Base-by-base conservation (phyloP, 2,329 filamentous ascomycete genomes). In the Byssochlamys sp. region DNA sequence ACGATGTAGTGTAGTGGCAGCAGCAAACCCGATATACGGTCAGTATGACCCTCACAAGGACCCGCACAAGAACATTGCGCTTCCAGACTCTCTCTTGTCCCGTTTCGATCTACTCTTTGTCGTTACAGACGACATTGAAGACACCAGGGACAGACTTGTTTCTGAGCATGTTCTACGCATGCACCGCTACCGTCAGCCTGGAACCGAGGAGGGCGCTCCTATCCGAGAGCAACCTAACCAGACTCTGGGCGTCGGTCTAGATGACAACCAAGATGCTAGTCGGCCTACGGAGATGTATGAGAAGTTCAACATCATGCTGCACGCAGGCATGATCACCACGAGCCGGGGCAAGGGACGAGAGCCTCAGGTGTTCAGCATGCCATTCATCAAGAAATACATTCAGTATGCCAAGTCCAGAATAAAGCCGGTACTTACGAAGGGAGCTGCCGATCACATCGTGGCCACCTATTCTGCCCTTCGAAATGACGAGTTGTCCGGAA, bases 301-400 rank as follows among this genome's bases (percentile, higher is more conserved):
- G 72, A 99, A 97, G 73, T 97, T 88, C 75, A 94, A 97, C 67
- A 84, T 88, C 29, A 95, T 97, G 90, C 82, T 99, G 49, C 94
- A 99, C 69, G 89, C 91, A 9, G 94, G 94, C 60, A 90, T 96
- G 52, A 90, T 90, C 14, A 90, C 86, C 3, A 81, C 86, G 11
- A 88, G 88, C 9, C 84, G 90, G 45, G 89, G 89, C 10, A 77
- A 86, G 27, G 84, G 84, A 65, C 88, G 89, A 72, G 87, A 88
- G 62, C 84, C 89, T 4, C 91, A 96, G 71, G 89, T 99, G 12
- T 79, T 99, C 56, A 95, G 89, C 75, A 96, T 99, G 60, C 89
- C 91, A 0, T 99, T 99, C 75, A 91, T 99, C 80, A 99, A 99
- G 78, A 99, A 99, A 76, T 99, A 96, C 73, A 95, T 99, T 52